A percentile compares a stretch with the other conserved stretches of the same genome.
Conservation (phyloP, 2,329 filamentous ascomycete species). For the Juglanconis juglandina region DNA sequence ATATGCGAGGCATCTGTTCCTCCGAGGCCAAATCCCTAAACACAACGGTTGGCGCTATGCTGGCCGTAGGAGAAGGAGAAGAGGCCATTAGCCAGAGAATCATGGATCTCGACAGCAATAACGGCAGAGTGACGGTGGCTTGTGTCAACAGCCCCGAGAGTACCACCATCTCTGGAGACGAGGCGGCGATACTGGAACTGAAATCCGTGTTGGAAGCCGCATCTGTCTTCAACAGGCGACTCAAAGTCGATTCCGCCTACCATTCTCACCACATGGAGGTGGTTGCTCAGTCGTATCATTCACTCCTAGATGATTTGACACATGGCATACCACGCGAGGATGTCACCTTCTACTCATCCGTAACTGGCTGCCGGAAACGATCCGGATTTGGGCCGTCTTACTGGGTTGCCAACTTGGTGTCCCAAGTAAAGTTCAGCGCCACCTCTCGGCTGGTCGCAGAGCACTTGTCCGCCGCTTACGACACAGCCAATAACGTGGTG, state of each 20-base stretch:
- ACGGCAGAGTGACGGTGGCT: slow-evolving; percentile 15
- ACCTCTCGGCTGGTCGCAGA: slow-evolving; percentile 16
- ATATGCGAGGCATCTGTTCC: too few relatives aligned
- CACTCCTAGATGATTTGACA: not conserved
- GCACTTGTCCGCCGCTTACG: not conserved
- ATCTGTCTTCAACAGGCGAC: slow-evolving; percentile 28
- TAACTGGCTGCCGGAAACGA: not conserved
- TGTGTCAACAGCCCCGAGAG: slow-evolving; percentile 24
- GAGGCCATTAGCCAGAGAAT: too few relatives aligned
- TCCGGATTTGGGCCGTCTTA: slow-evolving; percentile 19
- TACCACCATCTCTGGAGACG: slow-evolving; percentile 31
- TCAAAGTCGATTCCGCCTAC: slow-evolving; percentile 34
- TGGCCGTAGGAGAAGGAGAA: slow-evolving; percentile 2
- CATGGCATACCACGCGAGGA: not conserved
- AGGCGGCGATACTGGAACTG: slow-evolving; percentile 23
- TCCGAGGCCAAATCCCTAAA: too few relatives aligned
- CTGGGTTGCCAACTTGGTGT: slow-evolving; percentile 29
- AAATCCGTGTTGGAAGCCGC: slow-evolving; percentile 9
- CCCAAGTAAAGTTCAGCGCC: slow-evolving; percentile 27
- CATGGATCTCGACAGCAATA: too few relatives aligned
- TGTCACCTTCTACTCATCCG: slow-evolving; percentile 3
- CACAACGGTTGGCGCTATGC: slow-evolving; percentile 15
- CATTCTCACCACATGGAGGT: slow-evolving; percentile 34
- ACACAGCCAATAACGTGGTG: not conserved
- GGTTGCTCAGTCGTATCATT: slow-evolving; percentile 23